Base-by-base conservation (phyloP, 768 basidiomycete genomes). In the Butyriboletus loyo region DNA sequence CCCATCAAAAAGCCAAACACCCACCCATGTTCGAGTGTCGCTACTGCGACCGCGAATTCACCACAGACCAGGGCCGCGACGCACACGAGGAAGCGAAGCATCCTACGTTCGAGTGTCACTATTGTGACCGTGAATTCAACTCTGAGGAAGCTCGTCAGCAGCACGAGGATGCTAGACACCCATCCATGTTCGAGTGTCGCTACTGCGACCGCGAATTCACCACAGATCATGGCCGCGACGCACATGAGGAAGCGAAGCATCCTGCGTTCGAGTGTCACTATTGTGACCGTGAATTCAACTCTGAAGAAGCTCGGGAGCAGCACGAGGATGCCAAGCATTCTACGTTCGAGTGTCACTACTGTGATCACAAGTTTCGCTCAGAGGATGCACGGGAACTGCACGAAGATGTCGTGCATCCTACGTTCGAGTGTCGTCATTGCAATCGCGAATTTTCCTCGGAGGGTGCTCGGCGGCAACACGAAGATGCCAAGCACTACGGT, bases 1-100 rank as follows among this genome's bases (percentile, higher is more conserved):
- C 46, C 1, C 66, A 69, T 36, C 43, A 60, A 21, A 7, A 10
- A 1, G 40, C 50, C 6, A 49, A 57, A 14, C 65, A 66, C 38
- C 11, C 13, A 1, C 6, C 49, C 11, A 1, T 1, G n/a, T 58
- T 59, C 49, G 32, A 57, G 15, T 65, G 60, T 28, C 45, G 13
- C 19, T 24, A 42, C 14, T 61, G 51, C 9, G 39, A 46, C 19
- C 30, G 24, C 7, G 19, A 45, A 8, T 52, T 58, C 28, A 8
- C 15, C 15, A 56, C 65, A 9, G n/a, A 21, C 13, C 13, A 43
- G 4, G 57, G 51, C 1, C 53, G 37, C 11, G n/a, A 13, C 37
- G 37, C 37, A 10, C 27, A 39, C 3, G 35, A 40, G 14, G 22
- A 40, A 3, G 38, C 22, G 6, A 40, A 40, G 14, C 39, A 24